Conservation (phyloP, 2,329 filamentous ascomycete genomes). For the Gnomoniopsis smithogilvyi region DNA sequence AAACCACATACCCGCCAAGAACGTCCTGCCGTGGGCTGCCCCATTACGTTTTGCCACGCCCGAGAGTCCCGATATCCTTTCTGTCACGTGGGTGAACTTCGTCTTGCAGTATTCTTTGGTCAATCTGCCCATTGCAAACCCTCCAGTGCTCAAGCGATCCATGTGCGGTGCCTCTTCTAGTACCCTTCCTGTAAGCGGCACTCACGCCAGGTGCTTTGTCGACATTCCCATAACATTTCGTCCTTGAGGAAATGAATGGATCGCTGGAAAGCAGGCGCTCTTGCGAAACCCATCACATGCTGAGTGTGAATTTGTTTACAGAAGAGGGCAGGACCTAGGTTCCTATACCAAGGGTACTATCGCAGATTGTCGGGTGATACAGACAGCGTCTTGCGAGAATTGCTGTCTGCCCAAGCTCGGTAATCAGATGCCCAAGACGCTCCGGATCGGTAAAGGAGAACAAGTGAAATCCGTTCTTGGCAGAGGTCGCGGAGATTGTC, state of each 20-base stretch:
- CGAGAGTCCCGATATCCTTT: background rate
- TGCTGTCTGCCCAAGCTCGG: background rate
- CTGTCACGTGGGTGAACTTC: background rate
- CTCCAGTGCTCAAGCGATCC: background rate
- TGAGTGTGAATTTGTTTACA: background rate
- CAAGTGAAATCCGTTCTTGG: background rate
- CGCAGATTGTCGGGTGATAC: background rate
- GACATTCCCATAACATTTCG: constrained; percentile 8
- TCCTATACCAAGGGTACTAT: background rate
- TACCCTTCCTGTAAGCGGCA: background rate
- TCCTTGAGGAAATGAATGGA: background rate
- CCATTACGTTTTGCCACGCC: background rate
- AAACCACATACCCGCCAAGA: background rate
- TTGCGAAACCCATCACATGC: background rate
- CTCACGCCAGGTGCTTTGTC: background rate
- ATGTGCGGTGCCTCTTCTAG: background rate
- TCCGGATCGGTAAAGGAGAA: background rate
- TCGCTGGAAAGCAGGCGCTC: background rate
- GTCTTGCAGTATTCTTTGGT: background rate
- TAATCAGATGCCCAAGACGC: background rate
- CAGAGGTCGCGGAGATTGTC: background rate
- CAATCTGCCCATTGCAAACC: background rate
- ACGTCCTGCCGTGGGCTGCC: background rate
- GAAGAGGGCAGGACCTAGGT: too few species aligned
- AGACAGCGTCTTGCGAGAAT: background rate